Percentiles rank a stretch among this genome's conserved stretches.
Conservation (phyloP, 1,284 basidiomycete species). For the Rhodotorula sp. region DNA sequence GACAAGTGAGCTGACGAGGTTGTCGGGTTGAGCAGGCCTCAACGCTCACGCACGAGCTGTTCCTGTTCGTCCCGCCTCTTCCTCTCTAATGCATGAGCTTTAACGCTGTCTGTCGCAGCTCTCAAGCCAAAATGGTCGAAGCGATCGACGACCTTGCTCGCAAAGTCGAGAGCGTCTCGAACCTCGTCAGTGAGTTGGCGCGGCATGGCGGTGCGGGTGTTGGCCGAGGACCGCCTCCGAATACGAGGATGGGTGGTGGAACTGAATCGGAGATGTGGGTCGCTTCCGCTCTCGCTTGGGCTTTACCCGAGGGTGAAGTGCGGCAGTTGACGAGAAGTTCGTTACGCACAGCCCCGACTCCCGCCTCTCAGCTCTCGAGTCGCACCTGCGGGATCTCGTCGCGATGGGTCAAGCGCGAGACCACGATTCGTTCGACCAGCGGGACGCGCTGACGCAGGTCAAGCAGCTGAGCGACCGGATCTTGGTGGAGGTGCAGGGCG, state of each 20-base stretch:
- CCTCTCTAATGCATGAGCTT: too few relatives aligned
- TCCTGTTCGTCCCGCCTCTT: conserved; percentile 8
- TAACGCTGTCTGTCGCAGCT: neutral
- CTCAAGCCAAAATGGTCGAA: conserved; percentile 43
- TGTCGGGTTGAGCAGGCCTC: conserved; percentile 14
- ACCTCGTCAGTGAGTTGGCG: conserved; percentile 11
- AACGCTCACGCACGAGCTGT: conserved; percentile 38
- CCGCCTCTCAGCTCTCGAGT: conserved; percentile 17
- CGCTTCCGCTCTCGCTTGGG: neutral
- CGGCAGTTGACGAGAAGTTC: neutral
- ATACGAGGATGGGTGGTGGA: neutral
- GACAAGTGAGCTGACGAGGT: neutral
- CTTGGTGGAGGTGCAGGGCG: conserved; percentile 29
- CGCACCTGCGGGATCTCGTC: conserved; percentile 15
- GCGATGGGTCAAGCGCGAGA: neutral
- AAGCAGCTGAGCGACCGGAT: conserved; percentile 35
- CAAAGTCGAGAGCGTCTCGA: conserved; percentile 35
- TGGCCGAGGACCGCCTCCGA: neutral
- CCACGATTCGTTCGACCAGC: neutral
- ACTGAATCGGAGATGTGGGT: conserved; percentile 1
- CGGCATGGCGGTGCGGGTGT: neutral
- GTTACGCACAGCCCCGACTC: conserved; percentile 2
- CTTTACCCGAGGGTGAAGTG: too few relatives aligned
- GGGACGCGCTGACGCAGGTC: conserved; percentile 22
- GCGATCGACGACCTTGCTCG: conserved; percentile 43